These are phyloP conservation scores for Umbelopsis sp. DNA, from an alignment of 371 early-diverging fungal genomes.

Conservation along the genomic window DNA sequence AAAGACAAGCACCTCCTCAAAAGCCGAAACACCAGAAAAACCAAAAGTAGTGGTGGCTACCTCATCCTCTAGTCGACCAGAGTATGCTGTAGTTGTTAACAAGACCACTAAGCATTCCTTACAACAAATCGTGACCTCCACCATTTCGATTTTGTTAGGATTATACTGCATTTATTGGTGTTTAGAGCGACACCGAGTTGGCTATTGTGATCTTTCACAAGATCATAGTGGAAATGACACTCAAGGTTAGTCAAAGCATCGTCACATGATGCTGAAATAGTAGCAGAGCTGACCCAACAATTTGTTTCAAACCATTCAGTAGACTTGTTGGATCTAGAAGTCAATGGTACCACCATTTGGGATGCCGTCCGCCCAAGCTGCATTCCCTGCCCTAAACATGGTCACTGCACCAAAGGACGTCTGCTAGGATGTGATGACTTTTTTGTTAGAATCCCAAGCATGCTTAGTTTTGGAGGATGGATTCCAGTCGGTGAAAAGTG, in stretches of 20 bases:
- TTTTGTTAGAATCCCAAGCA: constrained; percentile 12
- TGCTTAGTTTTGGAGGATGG: constrained; percentile 18
- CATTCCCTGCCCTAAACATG: constrained; percentile 22
- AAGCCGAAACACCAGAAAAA: not conserved
- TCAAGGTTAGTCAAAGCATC: not conserved
- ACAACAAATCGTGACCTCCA: not conserved
- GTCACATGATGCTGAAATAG: not conserved
- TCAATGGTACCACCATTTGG: constrained; percentile 3
- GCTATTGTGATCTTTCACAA: constrained; percentile 1
- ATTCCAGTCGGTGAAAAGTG: constrained; percentile 18
- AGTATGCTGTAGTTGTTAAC: constrained; percentile 1
- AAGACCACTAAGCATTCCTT: not conserved
- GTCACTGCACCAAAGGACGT: constrained; percentile 14
- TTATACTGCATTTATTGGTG: constrained; percentile 10
- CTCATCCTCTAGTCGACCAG: not conserved
- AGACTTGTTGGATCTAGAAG: not conserved
- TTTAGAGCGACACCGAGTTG: constrained; percentile 10
- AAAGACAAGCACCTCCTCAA: not conserved
- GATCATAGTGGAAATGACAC: not conserved
- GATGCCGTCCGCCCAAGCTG: constrained; percentile 19
- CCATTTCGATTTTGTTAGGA: not conserved
- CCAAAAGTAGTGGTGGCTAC: not conserved
- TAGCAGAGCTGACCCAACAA: not conserved
- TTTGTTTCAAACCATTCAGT: not conserved
- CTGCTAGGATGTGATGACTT: constrained; percentile 11